phyloP scores from a whole-genome alignment of 2,329 filamentous ascomycete species.

The Fonsecaea monophora region DNA sequence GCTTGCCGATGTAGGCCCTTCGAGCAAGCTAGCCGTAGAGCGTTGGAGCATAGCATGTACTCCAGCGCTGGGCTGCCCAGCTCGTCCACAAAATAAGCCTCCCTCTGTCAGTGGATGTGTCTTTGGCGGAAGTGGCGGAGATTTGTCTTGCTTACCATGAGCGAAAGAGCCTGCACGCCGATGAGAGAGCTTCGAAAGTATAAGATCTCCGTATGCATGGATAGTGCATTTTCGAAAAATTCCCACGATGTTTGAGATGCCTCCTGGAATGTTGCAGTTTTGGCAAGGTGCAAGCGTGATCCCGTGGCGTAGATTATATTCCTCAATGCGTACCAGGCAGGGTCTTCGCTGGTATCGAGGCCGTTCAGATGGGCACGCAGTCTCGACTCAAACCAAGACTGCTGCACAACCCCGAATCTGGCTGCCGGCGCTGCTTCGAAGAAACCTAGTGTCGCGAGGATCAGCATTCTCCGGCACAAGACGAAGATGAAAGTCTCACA shows the following conservation, averaged over 20 bases:
- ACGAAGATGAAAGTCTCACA: not conserved
- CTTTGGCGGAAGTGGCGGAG: too few relatives aligned
- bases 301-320: conserved; percentile 19
- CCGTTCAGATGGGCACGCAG: conserved; percentile 8
- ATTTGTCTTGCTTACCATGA: conserved; percentile 10
- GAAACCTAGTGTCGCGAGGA: not conserved
- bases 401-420: conserved; percentile 11
- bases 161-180: conserved; percentile 21
- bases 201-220: conserved; percentile 19
- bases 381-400: conserved; percentile 16
- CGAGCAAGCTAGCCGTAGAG: conserved; percentile 9
- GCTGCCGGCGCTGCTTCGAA: conserved; percentile 19
- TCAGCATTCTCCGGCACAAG: too few relatives aligned
- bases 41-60: conserved; percentile 20
- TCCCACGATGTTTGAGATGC: conserved; percentile 16
- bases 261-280: not conserved
- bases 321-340: conserved; percentile 17
- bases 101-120: too few relatives aligned
- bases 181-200: conserved; percentile 12
- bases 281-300: conserved; percentile 5
- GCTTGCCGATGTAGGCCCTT: conserved; percentile 17
- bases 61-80: conserved; percentile 14
- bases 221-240: conserved; percentile 24
- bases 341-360: conserved; percentile 7
- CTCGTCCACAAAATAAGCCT: not conserved